These are phyloP conservation scores for Debaryomyces udenii DNA, from an alignment of 1,139 yeast genomes.

Conservation along the genomic window DNA sequence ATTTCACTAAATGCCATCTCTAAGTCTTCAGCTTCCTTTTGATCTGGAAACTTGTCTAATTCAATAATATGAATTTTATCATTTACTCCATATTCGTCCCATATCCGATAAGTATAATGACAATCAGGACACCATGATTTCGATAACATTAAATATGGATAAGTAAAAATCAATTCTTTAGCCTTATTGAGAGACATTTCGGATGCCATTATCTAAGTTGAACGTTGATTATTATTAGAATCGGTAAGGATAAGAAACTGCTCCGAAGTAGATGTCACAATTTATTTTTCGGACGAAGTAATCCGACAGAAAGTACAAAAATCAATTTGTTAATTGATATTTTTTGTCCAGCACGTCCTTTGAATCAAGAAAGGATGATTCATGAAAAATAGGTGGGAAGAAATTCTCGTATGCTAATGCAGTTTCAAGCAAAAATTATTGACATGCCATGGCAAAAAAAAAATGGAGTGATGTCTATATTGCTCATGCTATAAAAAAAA, in stretches of 20 bases:
- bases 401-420: too few relatives aligned
- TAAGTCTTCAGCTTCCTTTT: constrained; percentile 54
- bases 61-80: constrained; percentile 59
- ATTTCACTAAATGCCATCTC: constrained; percentile 63
- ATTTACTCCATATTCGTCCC: constrained; percentile 52
- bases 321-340: not conserved
- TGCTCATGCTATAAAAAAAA: too few relatives aligned
- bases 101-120: constrained; percentile 58
- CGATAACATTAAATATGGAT: constrained; percentile 60
- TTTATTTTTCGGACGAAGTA: not conserved
- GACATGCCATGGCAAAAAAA: constrained; percentile 7
- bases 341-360: too few relatives aligned
- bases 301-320: constrained; percentile 1
- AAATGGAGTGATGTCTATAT: not conserved
- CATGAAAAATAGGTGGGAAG: too few relatives aligned
- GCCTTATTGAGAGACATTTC: constrained; percentile 35
- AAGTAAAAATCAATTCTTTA: constrained; percentile 43
- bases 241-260: not conserved
- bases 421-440: not conserved
- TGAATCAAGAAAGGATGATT: too few relatives aligned
- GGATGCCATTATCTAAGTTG: constrained; percentile 13
- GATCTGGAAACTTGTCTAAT: constrained; percentile 56
- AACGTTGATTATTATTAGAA: not conserved
- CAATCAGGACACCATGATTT: constrained; percentile 84
- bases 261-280: not conserved